A percentile compares a stretch with the other conserved stretches of the same genome.
phyloP scores from a whole-genome alignment of 352 stramenopile species.

The Phytophthora ramorum region DNA sequence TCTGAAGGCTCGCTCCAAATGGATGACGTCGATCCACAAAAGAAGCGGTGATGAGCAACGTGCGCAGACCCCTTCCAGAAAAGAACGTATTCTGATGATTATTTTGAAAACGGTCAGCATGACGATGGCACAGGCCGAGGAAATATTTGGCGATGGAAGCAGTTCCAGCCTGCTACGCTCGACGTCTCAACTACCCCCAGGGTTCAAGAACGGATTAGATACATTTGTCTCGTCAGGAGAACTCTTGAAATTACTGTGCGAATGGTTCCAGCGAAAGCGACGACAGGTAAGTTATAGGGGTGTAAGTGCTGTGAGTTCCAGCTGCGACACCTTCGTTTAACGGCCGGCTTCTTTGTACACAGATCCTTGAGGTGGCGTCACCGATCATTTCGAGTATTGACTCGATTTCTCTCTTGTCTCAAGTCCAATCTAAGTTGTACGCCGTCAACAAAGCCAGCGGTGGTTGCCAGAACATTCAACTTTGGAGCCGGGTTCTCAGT shows the following conservation, averaged over 20 bases:
- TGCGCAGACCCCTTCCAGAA: conserved; percentile 16
- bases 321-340: neutral
- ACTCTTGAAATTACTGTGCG: conserved; percentile 33
- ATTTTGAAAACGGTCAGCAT: conserved; percentile 68
- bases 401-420: conserved; percentile 64
- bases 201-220: conserved; percentile 37
- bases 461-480: conserved; percentile 38
- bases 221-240: conserved; percentile 43
- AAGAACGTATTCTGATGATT: conserved; percentile 50
- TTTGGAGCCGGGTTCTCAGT: conserved; percentile 44
- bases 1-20: conserved; percentile 58
- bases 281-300: conserved; percentile 39
- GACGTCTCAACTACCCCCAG: conserved; percentile 30
- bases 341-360: conserved; percentile 3
- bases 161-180: conserved; percentile 29
- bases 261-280: conserved; percentile 47
- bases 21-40: conserved; percentile 44
- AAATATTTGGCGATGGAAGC: conserved; percentile 56
- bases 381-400: conserved; percentile 62
- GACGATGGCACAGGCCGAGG: conserved; percentile 60
- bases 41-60: conserved; percentile 9
- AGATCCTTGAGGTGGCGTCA: conserved; percentile 53
- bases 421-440: conserved; percentile 65
- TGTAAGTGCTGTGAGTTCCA: neutral
- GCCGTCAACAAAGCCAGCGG: conserved; percentile 43